phyloP scores from a whole-genome alignment of 2,329 filamentous ascomycete species.

The Parastagonospora avenae region DNA sequence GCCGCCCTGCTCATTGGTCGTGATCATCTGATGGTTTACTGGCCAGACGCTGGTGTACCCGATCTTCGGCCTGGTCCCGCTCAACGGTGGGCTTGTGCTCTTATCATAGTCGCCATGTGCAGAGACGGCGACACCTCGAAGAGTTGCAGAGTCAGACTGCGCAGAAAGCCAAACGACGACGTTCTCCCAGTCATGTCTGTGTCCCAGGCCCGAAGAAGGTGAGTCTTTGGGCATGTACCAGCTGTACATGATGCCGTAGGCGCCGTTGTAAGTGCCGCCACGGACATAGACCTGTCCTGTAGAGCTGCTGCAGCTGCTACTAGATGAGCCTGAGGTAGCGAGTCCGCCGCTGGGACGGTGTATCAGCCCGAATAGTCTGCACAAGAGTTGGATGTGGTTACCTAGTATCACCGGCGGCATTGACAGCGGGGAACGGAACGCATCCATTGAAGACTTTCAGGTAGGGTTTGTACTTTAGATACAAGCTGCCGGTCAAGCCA shows the following conservation, averaged over 20 bases:
- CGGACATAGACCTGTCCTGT: conserved; percentile 60
- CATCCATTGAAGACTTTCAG: conserved; percentile 64
- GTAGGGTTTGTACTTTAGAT: conserved; percentile 62
- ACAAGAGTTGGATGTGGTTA: conserved; percentile 36
- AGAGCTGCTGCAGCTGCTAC: conserved; percentile 50
- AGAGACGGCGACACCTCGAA: conserved; percentile 58
- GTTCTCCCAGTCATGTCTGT: conserved; percentile 64
- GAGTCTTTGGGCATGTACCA: conserved; percentile 60
- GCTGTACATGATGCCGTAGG: conserved; percentile 58
- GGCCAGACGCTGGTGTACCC: conserved; percentile 57
- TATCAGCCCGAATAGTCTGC: conserved; percentile 1
- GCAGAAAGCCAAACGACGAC: conserved; percentile 58
- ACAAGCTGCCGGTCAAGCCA: conserved; percentile 53
- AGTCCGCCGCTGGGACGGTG: conserved; percentile 50
- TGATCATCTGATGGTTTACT: conserved; percentile 53
- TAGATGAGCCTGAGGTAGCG: conserved; percentile 45
- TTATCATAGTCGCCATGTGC: conserved; percentile 58
- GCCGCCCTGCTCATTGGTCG: conserved; percentile 49
- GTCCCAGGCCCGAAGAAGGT: conserved; percentile 53
- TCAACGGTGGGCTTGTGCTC: conserved; percentile 34
- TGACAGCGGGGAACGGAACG: conserved; percentile 67
- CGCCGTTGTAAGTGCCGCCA: conserved; percentile 46
- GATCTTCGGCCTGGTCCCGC: conserved; percentile 53
- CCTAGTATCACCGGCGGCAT: conserved; percentile 62
- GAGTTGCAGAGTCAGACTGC: conserved; percentile 46